Percentiles rank a stretch among this genome's conserved stretches.
phyloP scores from a whole-genome alignment of 2,329 filamentous ascomycete genomes.

The Ceratocystis alfenasii region DNA sequence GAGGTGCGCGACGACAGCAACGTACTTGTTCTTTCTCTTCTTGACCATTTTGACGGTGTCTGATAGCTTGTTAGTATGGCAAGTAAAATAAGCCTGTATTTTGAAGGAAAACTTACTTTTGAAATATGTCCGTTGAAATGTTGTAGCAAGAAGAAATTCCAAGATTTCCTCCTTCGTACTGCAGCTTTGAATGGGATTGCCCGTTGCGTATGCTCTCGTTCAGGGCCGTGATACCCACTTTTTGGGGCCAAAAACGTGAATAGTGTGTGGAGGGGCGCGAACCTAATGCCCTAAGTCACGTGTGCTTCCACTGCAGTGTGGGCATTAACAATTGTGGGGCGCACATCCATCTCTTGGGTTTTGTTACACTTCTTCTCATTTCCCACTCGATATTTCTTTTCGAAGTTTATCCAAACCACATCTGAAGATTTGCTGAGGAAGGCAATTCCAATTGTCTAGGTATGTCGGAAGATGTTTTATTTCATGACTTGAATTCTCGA shows the following conservation, averaged over 20 bases:
- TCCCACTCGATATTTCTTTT: slow-evolving; percentile 24
- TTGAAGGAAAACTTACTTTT: slow-evolving; percentile 17
- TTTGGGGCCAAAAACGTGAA: slow-evolving; percentile 4
- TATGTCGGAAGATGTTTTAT: slow-evolving; percentile 44
- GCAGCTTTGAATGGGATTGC: slow-evolving; percentile 16
- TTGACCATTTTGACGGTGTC: slow-evolving; percentile 56
- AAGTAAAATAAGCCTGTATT: slow-evolving; percentile 24
- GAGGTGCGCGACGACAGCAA: slow-evolving; percentile 22
- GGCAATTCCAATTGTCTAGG: slow-evolving; percentile 52
- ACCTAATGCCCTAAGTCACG: slow-evolving; percentile 23
- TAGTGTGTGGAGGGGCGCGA: slow-evolving; percentile 21
- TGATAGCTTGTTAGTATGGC: slow-evolving; percentile 31
- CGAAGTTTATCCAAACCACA: slow-evolving; percentile 32
- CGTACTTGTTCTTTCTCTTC: slow-evolving; percentile 60
- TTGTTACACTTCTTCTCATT: slow-evolving; percentile 23
- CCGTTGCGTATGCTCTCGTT: slow-evolving; percentile 8
- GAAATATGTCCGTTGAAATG: slow-evolving; percentile 21
- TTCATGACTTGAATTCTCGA: slow-evolving; percentile 14
- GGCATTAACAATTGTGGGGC: slow-evolving; percentile 23
- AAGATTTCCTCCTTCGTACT: slow-evolving; percentile 6
- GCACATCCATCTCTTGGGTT: slow-evolving; percentile 24
- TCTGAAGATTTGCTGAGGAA: slow-evolving; percentile 52
- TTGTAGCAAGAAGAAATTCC: slow-evolving; percentile 19
- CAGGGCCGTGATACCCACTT: slow-evolving; percentile 11
- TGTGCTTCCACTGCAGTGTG: not conserved